Evolutionary conservation across 768 basidiomycete species (phyloP).

Genomic region (Amanita thiersii): DNA sequence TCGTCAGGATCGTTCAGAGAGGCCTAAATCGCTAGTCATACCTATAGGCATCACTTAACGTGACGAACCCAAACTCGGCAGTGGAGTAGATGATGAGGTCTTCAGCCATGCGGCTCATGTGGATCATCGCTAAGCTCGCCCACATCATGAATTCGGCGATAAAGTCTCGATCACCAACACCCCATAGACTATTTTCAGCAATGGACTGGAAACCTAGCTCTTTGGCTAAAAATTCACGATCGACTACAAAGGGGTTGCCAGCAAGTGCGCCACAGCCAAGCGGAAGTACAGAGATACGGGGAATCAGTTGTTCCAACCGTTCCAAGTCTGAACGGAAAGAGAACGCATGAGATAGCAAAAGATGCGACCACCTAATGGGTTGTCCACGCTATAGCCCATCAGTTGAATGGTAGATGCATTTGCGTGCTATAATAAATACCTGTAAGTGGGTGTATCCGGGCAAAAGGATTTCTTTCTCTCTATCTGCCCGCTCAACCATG

Average conservation of each 20-base stretch:
- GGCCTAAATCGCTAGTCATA: slow-evolving; percentile 19
- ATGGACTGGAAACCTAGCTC: slow-evolving; percentile 86
- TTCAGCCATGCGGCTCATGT: slow-evolving; percentile 91
- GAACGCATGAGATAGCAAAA: slow-evolving; percentile 90
- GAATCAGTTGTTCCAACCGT: slow-evolving; percentile 73
- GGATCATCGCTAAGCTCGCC: slow-evolving; percentile 86
- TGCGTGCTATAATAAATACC: slow-evolving; percentile 33
- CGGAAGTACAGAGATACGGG: slow-evolving; percentile 89
- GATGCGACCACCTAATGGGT: slow-evolving; percentile 98
- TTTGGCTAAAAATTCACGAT: slow-evolving; percentile 84
- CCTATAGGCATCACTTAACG: slow-evolving; percentile 97
- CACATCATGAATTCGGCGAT: slow-evolving; percentile 97
- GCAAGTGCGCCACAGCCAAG: slow-evolving; percentile 93
- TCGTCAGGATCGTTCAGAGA: background rate
- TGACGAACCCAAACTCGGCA: slow-evolving; percentile 94
- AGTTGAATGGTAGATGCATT: background rate
- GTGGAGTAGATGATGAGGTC: slow-evolving; percentile 96
- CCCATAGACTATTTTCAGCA: slow-evolving; percentile 95
- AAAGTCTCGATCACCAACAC: slow-evolving; percentile 95
- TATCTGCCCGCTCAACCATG: slow-evolving; percentile 88
- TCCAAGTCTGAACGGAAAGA: slow-evolving; percentile 88
- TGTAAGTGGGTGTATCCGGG: slow-evolving; percentile 98
- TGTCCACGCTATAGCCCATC: slow-evolving; percentile 69
- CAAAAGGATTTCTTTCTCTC: slow-evolving; percentile 83
- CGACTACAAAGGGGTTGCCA: slow-evolving; percentile 92